These are phyloP conservation scores for Acanthamoeba sp. DNA, from an alignment of 208 protist species.

Conservation along the genomic window DNA sequence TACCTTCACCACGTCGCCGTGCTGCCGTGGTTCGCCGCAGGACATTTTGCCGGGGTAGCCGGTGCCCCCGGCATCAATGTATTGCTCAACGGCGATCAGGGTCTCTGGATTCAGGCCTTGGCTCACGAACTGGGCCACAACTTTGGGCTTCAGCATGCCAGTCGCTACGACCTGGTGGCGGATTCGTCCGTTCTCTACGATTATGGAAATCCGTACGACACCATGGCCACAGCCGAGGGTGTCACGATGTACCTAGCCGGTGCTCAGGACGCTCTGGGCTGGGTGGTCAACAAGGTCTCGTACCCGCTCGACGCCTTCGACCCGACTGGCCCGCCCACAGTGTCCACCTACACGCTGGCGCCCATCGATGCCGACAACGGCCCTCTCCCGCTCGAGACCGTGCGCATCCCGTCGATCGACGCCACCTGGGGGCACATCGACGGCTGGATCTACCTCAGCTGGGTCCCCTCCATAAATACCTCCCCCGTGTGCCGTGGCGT, in stretches of 20 bases:
- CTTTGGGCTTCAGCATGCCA: background rate
- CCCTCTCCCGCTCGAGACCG: background rate
- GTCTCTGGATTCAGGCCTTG: background rate
- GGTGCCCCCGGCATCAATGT: background rate
- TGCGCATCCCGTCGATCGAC: background rate
- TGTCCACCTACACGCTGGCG: background rate
- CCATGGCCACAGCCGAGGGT: background rate
- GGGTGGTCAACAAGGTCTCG: background rate
- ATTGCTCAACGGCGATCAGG: background rate
- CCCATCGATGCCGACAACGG: background rate
- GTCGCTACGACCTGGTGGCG: background rate
- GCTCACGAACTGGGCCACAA: background rate
- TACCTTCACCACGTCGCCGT: background rate
- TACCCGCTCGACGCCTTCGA: background rate
- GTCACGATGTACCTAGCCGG: background rate
- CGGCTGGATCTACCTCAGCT: constrained; percentile 1
- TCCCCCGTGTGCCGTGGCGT: background rate
- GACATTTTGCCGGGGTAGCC: background rate
- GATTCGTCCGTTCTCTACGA: background rate
- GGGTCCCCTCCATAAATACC: background rate
- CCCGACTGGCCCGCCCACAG: background rate
- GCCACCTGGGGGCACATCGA: background rate
- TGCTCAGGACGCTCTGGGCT: background rate
- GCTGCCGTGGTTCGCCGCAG: background rate
- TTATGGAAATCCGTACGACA: background rate